Percentiles rank a stretch among this genome's conserved stretches.
Evolutionary conservation across 345 rosid species (phyloP).

Genomic region (Populus pruinosa): DNA sequence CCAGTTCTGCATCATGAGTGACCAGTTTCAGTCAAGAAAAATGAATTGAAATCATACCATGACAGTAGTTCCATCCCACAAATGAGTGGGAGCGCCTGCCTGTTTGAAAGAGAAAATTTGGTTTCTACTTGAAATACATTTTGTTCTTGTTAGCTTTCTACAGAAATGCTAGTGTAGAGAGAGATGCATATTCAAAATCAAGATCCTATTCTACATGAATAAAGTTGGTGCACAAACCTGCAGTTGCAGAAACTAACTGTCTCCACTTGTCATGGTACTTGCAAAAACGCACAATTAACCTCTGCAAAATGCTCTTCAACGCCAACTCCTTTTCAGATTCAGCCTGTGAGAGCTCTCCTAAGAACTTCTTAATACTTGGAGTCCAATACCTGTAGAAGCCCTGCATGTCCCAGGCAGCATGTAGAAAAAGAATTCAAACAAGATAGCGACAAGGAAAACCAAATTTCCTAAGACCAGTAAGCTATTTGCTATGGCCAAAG

Average conservation of each 20-base stretch:
- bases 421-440: conserved; percentile 1
- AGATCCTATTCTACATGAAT: not conserved
- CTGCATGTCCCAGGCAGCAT: conserved; percentile 37
- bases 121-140: not conserved
- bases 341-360: conserved; percentile 70
- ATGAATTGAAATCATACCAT: not conserved
- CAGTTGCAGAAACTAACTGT: conserved; percentile 63
- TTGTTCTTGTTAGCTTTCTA: not conserved
- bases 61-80: not conserved
- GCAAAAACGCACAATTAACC: conserved; percentile 68
- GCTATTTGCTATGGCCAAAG: not conserved
- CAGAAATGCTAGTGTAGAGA: not conserved
- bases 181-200: not conserved
- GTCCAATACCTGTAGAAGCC: conserved; percentile 90
- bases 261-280: conserved; percentile 81
- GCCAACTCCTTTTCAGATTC: conserved; percentile 76
- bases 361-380: conserved; percentile 65
- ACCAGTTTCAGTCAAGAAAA: conserved; percentile 21
- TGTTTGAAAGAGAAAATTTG: not conserved
- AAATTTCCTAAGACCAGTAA: conserved; percentile 1
- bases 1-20: conserved; percentile 61
- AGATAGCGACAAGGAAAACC: not conserved
- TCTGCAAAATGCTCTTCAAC: conserved; percentile 72
- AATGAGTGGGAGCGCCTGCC: not conserved
- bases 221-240: conserved; percentile 47